phyloP scores from a whole-genome alignment of 2,329 filamentous ascomycete genomes.

The Endoconidiophora polonica region DNA sequence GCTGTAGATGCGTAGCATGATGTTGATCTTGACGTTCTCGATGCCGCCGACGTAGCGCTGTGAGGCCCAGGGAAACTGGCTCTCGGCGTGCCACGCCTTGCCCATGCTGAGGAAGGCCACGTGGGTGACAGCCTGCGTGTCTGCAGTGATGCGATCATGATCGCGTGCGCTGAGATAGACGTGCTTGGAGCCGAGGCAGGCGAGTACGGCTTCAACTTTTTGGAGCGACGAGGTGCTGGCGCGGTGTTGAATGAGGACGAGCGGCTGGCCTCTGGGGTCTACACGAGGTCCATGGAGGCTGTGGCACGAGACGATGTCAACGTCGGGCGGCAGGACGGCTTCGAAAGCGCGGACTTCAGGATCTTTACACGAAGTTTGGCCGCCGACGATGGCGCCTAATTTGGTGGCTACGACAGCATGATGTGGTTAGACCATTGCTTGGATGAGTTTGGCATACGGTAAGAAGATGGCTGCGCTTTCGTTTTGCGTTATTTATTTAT shows the following conservation, averaged over 20 bases:
- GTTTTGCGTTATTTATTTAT: conserved; percentile 6
- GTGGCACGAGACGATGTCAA: conserved; percentile 89
- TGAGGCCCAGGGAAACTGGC: conserved; percentile 93
- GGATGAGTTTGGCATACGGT: no score
- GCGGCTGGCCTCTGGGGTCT: conserved; percentile 72
- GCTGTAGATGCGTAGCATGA: conserved; percentile 89
- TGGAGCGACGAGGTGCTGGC: conserved; percentile 58
- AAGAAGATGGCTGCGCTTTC: neutral
- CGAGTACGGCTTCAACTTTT: conserved; percentile 67
- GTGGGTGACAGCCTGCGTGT: conserved; percentile 96
- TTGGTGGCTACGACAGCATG: conserved; percentile 55
- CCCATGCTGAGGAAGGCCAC: conserved; percentile 96
- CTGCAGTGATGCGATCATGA: conserved; percentile 93
- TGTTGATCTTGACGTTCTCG: conserved; percentile 98
- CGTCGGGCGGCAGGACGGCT: conserved; percentile 67
- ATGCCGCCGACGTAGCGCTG: conserved; percentile 93
- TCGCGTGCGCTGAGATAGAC: conserved; percentile 75
- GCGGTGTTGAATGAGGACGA: conserved; percentile 88
- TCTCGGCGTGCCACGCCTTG: conserved; percentile 88
- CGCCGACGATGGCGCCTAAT: conserved; percentile 84
- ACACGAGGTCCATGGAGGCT: conserved; percentile 88
- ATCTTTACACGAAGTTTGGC: conserved; percentile 95
- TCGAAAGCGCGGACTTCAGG: conserved; percentile 93
- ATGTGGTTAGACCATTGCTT: no score
- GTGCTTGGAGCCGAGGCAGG: conserved; percentile 68